Evolutionary conservation across 768 basidiomycete species (phyloP).

Genomic region (Melanogaster broomeanus): DNA sequence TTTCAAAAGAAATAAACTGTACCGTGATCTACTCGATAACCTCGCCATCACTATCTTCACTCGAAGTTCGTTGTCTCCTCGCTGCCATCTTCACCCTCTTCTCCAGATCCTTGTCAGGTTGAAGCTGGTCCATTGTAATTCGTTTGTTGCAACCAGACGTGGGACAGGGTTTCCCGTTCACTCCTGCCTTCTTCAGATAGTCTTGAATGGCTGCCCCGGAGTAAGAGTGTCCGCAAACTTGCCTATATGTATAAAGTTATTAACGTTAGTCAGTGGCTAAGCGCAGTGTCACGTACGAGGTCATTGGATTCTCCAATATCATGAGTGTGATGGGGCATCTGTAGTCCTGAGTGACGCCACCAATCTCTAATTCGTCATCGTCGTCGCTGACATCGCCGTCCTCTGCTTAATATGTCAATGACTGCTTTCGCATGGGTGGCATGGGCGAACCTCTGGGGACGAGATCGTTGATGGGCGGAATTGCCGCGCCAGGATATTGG

Average conservation of each 20-base stretch:
- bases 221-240: constrained; percentile 80
- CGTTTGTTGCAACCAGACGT: constrained; percentile 68
- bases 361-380: constrained; percentile 88
- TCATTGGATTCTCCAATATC: constrained; percentile 69
- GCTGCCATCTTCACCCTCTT: constrained; percentile 60
- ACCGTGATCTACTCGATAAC: constrained; percentile 52
- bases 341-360: constrained; percentile 81
- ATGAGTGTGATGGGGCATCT: constrained; percentile 81
- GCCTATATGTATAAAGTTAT: constrained; percentile 37
- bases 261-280: neutral
- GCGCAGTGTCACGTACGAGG: constrained; percentile 61
- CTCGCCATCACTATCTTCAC: constrained; percentile 42
- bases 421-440: neutral
- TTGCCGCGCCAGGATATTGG: constrained; percentile 60
- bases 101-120: constrained; percentile 56
- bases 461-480: constrained; percentile 78
- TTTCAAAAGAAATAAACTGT: neutral
- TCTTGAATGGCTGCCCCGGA: constrained; percentile 69
- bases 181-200: constrained; percentile 47
- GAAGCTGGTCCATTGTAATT: constrained; percentile 53
- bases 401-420: constrained; percentile 46
- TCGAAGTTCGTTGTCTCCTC: constrained; percentile 51
- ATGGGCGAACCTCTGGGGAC: constrained; percentile 59
- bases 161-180: constrained; percentile 55
- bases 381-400: constrained; percentile 78